These are phyloP conservation scores for Nigrograna mackinnonii DNA, from an alignment of 2,329 filamentous ascomycete species.

Conservation along the genomic window DNA sequence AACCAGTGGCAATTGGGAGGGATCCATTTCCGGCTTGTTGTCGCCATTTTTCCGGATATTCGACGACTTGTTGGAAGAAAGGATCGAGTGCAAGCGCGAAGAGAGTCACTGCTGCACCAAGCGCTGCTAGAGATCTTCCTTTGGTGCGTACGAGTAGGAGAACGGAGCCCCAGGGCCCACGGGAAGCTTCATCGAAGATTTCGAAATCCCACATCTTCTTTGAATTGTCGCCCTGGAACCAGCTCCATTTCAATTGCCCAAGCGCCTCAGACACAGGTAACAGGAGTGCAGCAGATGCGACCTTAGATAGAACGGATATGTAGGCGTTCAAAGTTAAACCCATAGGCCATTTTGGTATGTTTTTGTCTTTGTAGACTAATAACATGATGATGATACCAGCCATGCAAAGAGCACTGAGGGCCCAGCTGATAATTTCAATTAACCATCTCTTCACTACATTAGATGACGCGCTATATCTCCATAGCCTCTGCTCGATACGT, in stretches of 20 bases:
- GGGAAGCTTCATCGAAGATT: slow-evolving; percentile 24
- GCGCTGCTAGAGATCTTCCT: neutral
- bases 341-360: neutral
- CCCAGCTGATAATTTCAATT: slow-evolving; percentile 4
- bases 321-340: slow-evolving; percentile 18
- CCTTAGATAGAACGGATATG: slow-evolving; percentile 16
- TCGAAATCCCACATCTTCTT: slow-evolving; percentile 30
- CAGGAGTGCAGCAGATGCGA: slow-evolving; percentile 30
- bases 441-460: slow-evolving; percentile 5
- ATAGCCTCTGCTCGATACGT: slow-evolving; percentile 1
- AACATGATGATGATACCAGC: slow-evolving; percentile 1
- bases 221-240: slow-evolving; percentile 25
- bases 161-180: slow-evolving; percentile 19
- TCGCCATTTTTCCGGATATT: slow-evolving; percentile 6
- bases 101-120: slow-evolving; percentile 11
- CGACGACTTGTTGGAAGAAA: slow-evolving; percentile 16
- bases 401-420: slow-evolving; percentile 4
- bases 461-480: slow-evolving; percentile 1
- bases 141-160: slow-evolving; percentile 17
- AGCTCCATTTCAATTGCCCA: slow-evolving; percentile 40
- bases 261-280: slow-evolving; percentile 32
- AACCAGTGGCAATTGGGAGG: slow-evolving; percentile 5
- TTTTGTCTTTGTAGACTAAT: neutral
- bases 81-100: slow-evolving; percentile 15
- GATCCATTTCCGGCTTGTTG: neutral